phyloP scores from a whole-genome alignment of 768 basidiomycete species.

The Tylopilus plumbeoviolaceoides region DNA sequence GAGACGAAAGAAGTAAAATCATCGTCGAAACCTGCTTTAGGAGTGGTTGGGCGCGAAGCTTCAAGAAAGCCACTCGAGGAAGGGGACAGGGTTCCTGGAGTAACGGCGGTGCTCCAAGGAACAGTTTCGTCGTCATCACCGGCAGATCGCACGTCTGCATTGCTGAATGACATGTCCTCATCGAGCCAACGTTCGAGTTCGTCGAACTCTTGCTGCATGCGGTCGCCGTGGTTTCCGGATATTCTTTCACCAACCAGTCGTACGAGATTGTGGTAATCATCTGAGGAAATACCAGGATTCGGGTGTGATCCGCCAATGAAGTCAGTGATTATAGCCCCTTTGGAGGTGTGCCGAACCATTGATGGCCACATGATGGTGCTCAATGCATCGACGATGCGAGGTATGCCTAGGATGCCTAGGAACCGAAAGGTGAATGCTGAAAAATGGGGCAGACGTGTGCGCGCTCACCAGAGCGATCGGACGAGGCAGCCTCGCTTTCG shows the following conservation, averaged over 20 bases:
- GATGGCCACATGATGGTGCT: conserved; percentile 90
- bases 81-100: conserved; percentile 28
- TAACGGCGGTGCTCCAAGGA: conserved; percentile 39
- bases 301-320: neutral
- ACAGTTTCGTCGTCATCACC: conserved; percentile 22
- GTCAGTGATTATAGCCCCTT: neutral
- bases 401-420: conserved; percentile 50
- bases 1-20: conserved; percentile 77
- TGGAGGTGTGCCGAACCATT: conserved; percentile 39
- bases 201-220: conserved; percentile 49
- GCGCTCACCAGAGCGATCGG: conserved; percentile 18
- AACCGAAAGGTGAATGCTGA: neutral
- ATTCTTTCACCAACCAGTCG: conserved; percentile 18
- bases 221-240: conserved; percentile 28
- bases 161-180: conserved; percentile 30
- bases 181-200: conserved; percentile 62
- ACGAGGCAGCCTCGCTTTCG: conserved; percentile 3
- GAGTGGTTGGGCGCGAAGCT: conserved; percentile 32
- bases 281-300: conserved; percentile 7
- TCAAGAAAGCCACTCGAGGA: conserved; percentile 18
- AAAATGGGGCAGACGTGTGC: neutral
- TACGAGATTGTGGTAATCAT: conserved; percentile 20
- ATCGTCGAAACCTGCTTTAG: conserved; percentile 59
- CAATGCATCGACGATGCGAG: conserved; percentile 72
- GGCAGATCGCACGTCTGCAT: conserved; percentile 15